Percentiles rank a stretch among this genome's conserved stretches.
Conservation (phyloP, 2,329 filamentous ascomycete genomes). For the Endocalyx cinctus region DNA sequence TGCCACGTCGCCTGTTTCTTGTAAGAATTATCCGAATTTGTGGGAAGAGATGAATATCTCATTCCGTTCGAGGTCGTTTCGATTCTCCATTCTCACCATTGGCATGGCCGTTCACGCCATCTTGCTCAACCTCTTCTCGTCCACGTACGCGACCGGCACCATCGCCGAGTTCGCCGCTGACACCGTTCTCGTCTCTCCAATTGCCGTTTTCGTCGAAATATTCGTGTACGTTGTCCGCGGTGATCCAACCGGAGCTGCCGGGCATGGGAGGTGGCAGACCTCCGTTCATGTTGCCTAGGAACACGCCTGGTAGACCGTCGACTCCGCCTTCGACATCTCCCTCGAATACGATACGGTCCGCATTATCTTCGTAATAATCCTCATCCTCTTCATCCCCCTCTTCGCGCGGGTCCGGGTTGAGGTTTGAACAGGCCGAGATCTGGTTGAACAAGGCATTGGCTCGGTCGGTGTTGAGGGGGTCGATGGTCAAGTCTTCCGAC, state of each 20-base stretch:
- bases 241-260: constrained; percentile 79
- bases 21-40: neutral
- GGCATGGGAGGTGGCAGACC: constrained; percentile 64
- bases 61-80: constrained; percentile 28
- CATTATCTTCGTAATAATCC: constrained; percentile 42
- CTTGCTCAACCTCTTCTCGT: constrained; percentile 49
- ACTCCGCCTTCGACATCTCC: constrained; percentile 43
- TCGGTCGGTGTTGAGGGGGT: constrained; percentile 22
- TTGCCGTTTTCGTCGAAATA: constrained; percentile 80
- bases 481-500: constrained; percentile 21
- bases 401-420: constrained; percentile 66
- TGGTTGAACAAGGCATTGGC: constrained; percentile 59
- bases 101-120: constrained; percentile 38
- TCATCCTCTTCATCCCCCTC: constrained; percentile 54
- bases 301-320: constrained; percentile 53
- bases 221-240: constrained; percentile 82
- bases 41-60: constrained; percentile 1
- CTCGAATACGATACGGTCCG: constrained; percentile 54
- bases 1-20: too few species aligned
- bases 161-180: constrained; percentile 52
- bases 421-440: constrained; percentile 68
- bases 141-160: constrained; percentile 57
- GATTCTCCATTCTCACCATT: constrained; percentile 31
- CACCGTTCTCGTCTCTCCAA: constrained; percentile 56
- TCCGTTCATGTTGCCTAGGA: constrained; percentile 42